phyloP scores from a whole-genome alignment of 2,329 filamentous ascomycete species.

The Leptoxyphium fumago region DNA sequence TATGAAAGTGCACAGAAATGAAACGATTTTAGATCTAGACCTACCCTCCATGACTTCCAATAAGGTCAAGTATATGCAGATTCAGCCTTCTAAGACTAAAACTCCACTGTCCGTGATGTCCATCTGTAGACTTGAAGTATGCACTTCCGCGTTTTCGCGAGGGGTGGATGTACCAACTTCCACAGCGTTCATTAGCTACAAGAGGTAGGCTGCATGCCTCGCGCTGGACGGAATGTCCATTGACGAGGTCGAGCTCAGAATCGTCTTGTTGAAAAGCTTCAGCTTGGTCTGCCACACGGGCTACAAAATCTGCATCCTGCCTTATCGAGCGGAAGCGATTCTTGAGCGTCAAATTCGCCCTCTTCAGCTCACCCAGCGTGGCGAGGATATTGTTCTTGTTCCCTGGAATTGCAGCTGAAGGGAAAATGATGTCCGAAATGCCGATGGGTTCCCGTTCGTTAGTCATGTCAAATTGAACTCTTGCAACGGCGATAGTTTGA shows the following conservation, averaged over 20 bases:
- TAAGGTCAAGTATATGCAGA: constrained; percentile 57
- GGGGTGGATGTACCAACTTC: constrained; percentile 80
- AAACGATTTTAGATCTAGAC: constrained; percentile 7
- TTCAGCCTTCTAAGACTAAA: constrained; percentile 80
- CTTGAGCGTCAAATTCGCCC: constrained; percentile 59
- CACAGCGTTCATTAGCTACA: constrained; percentile 86
- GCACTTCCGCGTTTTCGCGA: constrained; percentile 53
- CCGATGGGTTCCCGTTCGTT: too few relatives aligned
- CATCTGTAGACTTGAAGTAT: constrained; percentile 98
- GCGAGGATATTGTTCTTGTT: constrained; percentile 48
- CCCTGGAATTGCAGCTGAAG: constrained; percentile 15
- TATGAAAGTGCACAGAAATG: background rate
- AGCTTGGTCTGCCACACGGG: background rate
- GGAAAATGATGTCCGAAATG: constrained; percentile 35
- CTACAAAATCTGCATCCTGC: constrained; percentile 53
- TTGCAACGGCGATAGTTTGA: too few relatives aligned
- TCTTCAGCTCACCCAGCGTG: constrained; percentile 56
- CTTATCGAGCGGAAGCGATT: constrained; percentile 73
- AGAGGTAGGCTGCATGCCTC: constrained; percentile 42
- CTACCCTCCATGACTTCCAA: constrained; percentile 53
- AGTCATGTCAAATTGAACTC: too few relatives aligned
- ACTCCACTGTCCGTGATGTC: constrained; percentile 78
- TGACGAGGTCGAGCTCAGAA: too few relatives aligned
- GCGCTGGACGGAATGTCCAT: background rate
- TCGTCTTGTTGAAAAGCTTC: too few relatives aligned